A percentile compares a stretch with the other conserved stretches of the same genome.
Conservation (phyloP, 768 basidiomycete genomes). For the Paxillus ammoniavirescens region DNA sequence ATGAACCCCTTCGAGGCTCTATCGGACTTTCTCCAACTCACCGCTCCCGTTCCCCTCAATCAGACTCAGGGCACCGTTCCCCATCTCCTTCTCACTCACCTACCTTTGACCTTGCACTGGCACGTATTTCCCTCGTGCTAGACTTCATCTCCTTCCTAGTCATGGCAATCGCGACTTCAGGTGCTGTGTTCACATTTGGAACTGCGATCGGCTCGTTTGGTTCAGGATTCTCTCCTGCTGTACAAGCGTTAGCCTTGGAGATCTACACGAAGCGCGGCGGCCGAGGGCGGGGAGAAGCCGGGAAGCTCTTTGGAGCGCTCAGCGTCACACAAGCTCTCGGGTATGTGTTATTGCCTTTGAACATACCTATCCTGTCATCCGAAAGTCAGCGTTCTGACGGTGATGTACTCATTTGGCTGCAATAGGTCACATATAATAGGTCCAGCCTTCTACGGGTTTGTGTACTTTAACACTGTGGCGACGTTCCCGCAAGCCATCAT, state of each 20-base stretch:
- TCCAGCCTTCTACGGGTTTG: constrained; percentile 68
- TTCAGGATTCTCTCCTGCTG: constrained; percentile 60
- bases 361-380: too few relatives aligned
- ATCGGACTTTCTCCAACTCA: constrained; percentile 2
- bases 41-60: constrained; percentile 1
- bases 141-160: constrained; percentile 51
- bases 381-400: neutral
- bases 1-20: constrained; percentile 17
- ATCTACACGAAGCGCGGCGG: constrained; percentile 45
- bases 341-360: constrained; percentile 31
- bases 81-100: constrained; percentile 35
- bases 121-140: constrained; percentile 57
- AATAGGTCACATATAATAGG: constrained; percentile 65
- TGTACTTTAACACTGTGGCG: constrained; percentile 71
- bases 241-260: constrained; percentile 70
- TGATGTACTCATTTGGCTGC: neutral
- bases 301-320: constrained; percentile 77
- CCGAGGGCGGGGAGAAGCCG: constrained; percentile 44
- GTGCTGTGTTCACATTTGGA: constrained; percentile 50
- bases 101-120: constrained; percentile 67
- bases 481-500: constrained; percentile 70
- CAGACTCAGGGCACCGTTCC: neutral
- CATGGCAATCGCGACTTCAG: constrained; percentile 47
- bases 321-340: constrained; percentile 71
- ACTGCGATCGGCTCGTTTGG: constrained; percentile 56